Evolutionary conservation across 192 early-diverging fungal species (phyloP).

Genomic region (Umbelopsis ramanniana): DNA sequence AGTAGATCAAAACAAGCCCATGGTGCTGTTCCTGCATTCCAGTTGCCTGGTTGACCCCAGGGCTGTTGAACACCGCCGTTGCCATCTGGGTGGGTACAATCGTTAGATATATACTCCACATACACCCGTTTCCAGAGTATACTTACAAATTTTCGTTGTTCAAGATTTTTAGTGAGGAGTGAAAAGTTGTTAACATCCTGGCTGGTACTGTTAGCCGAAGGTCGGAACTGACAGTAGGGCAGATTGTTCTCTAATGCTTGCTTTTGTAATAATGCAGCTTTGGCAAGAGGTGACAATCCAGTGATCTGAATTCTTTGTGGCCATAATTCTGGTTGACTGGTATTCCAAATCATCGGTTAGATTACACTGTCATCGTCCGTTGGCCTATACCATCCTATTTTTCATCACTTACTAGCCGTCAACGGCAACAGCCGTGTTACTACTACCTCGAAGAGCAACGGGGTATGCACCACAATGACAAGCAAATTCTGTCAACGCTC

Average conservation of each 20-base stretch:
- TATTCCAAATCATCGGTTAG: not conserved
- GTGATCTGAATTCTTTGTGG: constrained; percentile 42
- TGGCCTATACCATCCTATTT: not conserved
- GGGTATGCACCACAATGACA: constrained; percentile 45
- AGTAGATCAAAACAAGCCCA: constrained; percentile 40
- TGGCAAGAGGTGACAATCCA: constrained; percentile 33
- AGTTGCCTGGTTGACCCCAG: constrained; percentile 18
- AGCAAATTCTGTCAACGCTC: constrained; percentile 37
- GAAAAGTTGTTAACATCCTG: constrained; percentile 38
- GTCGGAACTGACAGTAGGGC: constrained; percentile 44
- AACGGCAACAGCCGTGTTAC: constrained; percentile 18
- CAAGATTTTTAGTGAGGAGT: constrained; percentile 36
- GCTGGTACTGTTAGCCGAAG: constrained; percentile 27
- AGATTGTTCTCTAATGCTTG: constrained; percentile 38
- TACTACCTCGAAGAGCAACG: constrained; percentile 31
- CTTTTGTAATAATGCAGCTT: constrained; percentile 30
- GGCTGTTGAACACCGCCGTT: constrained; percentile 37
- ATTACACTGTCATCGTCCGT: not conserved
- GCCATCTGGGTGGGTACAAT: constrained; percentile 31
- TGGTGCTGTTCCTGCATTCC: constrained; percentile 16
- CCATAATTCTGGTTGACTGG: constrained; percentile 43
- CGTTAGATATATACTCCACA: too few species aligned
- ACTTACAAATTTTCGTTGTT: constrained; percentile 43
- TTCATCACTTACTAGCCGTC: constrained; percentile 43
- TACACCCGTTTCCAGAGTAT: too few species aligned